These are phyloP conservation scores for Fusarium ambrosium DNA, from an alignment of 2,329 filamentous ascomycete genomes.

Conservation along the genomic window DNA sequence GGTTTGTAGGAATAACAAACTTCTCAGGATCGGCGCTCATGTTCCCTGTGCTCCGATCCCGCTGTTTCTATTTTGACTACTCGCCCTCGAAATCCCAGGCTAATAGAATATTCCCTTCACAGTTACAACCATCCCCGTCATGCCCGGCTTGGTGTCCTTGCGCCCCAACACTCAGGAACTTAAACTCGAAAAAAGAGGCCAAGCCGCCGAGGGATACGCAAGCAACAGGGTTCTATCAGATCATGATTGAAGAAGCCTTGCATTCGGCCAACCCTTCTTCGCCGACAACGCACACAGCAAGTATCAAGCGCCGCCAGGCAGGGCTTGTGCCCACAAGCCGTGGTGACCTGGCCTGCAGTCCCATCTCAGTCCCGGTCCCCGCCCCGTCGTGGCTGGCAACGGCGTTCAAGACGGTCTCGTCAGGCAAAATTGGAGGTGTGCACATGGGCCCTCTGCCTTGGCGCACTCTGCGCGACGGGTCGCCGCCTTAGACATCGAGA, in stretches of 20 bases:
- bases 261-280: background rate
- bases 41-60: background rate
- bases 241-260: background rate
- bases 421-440: constrained; percentile 18
- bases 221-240: background rate
- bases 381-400: constrained; percentile 24
- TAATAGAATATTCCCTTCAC: background rate
- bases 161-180: background rate
- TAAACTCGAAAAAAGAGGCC: background rate
- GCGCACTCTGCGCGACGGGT: background rate
- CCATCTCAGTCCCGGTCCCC: constrained; percentile 8
- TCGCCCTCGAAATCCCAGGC: background rate
- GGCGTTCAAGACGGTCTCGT: constrained; percentile 20
- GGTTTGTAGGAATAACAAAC: background rate
- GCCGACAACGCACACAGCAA: background rate
- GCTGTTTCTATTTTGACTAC: background rate
- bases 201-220: background rate
- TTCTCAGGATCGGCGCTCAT: background rate
- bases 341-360: constrained; percentile 8
- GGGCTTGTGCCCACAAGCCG: constrained; percentile 7
- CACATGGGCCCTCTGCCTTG: constrained; percentile 11
- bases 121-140: background rate
- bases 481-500: constrained; percentile 10
- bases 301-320: background rate
- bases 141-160: background rate